Percentiles rank a stretch among this genome's conserved stretches.
Evolutionary conservation across 306 rosid species (phyloP).

Genomic region (Pterocarpus santalinus): DNA sequence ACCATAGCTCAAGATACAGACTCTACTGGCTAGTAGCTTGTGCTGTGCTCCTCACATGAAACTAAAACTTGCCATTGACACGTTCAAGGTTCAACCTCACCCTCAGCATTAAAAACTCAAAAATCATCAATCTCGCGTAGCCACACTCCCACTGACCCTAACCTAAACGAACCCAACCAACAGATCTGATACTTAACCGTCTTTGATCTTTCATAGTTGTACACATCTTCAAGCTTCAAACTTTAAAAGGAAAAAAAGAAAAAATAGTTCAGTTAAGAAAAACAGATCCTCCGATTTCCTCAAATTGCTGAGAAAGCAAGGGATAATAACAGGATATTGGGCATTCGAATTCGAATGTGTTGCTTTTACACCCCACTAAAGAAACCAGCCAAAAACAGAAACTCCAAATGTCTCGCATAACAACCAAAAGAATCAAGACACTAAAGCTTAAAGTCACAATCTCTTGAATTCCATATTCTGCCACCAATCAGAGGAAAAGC

Average conservation of each 20-base stretch:
- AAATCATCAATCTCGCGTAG: constrained; percentile 27
- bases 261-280: not conserved
- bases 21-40: constrained; percentile 31
- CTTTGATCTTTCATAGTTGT: constrained; percentile 5
- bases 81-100: constrained; percentile 40
- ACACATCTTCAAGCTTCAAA: constrained; percentile 22
- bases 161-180: too few relatives aligned
- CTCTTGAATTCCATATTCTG: too few relatives aligned
- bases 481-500: too few relatives aligned
- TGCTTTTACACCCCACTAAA: constrained; percentile 1
- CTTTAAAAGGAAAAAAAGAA: not conserved
- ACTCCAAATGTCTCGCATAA: too few relatives aligned
- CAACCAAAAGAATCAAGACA: too few relatives aligned
- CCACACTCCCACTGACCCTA: too few relatives aligned
- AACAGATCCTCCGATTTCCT: constrained; percentile 45
- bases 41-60: constrained; percentile 48
- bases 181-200: constrained; percentile 43
- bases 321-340: not conserved
- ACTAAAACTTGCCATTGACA: constrained; percentile 54
- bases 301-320: constrained; percentile 10
- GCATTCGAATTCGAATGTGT: not conserved
- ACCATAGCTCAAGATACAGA: constrained; percentile 62
- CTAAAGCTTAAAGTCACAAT: too few relatives aligned
- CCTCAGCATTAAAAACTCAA: not conserved
- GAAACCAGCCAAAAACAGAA: constrained; percentile 12